These are phyloP conservation scores for Hirsutella rhossiliensis DNA, from an alignment of 2,329 filamentous ascomycete genomes.

Conservation along the genomic window DNA sequence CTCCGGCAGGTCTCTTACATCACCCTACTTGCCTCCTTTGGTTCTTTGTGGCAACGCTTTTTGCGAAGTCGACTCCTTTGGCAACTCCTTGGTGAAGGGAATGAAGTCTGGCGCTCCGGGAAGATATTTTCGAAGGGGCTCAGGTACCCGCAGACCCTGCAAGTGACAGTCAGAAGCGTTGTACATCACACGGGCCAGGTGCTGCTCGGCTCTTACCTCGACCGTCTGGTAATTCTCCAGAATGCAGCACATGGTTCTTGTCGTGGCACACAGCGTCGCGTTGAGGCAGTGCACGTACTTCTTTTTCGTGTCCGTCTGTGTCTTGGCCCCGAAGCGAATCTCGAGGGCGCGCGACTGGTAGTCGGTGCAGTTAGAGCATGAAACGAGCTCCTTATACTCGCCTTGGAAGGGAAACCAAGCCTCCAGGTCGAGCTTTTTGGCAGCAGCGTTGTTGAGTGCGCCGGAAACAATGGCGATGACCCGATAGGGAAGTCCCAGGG, in stretches of 20 bases:
- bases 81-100: slow-evolving; percentile 74
- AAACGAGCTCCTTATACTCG: slow-evolving; percentile 97
- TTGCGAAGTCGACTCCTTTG: slow-evolving; percentile 45
- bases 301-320: slow-evolving; percentile 71
- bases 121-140: slow-evolving; percentile 78
- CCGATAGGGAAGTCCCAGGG: slow-evolving; percentile 77
- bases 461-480: slow-evolving; percentile 94
- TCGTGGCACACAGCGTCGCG: slow-evolving; percentile 80
- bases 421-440: slow-evolving; percentile 94
- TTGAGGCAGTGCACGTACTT: slow-evolving; percentile 92
- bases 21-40: slow-evolving; percentile 16
- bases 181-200: not conserved
- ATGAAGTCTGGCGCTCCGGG: slow-evolving; percentile 84
- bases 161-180: not conserved
- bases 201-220: slow-evolving; percentile 39
- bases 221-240: slow-evolving; percentile 95
- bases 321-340: slow-evolving; percentile 83
- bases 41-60: slow-evolving; percentile 16
- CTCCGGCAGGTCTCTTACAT: no score
- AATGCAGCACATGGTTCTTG: slow-evolving; percentile 84
- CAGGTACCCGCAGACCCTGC: slow-evolving; percentile 66
- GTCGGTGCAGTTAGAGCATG: slow-evolving; percentile 95
- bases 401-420: slow-evolving; percentile 94
- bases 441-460: slow-evolving; percentile 62
- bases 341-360: slow-evolving; percentile 93